Evolutionary conservation across 805 yeast genomes (phyloP).

Genomic region (Nakazawaea ernobii): DNA sequence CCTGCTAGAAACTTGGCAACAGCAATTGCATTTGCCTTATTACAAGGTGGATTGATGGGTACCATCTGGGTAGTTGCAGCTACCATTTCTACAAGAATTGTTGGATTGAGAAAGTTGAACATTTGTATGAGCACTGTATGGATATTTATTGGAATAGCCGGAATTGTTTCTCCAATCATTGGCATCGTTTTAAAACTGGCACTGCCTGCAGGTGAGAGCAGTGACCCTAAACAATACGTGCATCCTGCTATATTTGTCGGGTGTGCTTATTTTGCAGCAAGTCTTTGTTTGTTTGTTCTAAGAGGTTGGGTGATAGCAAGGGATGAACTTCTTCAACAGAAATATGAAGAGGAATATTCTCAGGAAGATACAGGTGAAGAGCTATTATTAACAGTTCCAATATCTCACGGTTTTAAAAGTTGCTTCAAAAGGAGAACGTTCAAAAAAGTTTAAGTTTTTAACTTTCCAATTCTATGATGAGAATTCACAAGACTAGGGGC

Average conservation of each 20-base stretch:
- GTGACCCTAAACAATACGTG: conserved; percentile 41
- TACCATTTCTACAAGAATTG: conserved; percentile 44
- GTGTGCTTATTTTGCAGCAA: conserved; percentile 41
- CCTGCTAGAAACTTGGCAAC: conserved; percentile 56
- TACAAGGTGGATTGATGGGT: conserved; percentile 58
- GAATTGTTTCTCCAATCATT: conserved; percentile 54
- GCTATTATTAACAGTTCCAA: conserved; percentile 10
- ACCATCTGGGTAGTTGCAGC: conserved; percentile 52
- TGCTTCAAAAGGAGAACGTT: conserved; percentile 2
- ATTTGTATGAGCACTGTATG: conserved; percentile 44
- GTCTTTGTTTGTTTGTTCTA: conserved; percentile 33
- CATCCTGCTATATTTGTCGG: conserved; percentile 59
- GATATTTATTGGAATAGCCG: conserved; percentile 43
- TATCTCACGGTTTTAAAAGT: neutral
- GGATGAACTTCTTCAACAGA: conserved; percentile 22
- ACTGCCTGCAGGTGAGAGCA: conserved; percentile 20
- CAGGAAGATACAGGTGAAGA: conserved; percentile 22
- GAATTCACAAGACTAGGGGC: too few relatives aligned
- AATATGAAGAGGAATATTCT: too few relatives aligned
- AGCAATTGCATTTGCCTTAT: conserved; percentile 42
- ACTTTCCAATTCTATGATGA: too few relatives aligned
- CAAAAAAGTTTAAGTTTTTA: conserved; percentile 13
- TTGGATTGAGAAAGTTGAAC: conserved; percentile 48
- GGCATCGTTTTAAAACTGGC: conserved; percentile 45
- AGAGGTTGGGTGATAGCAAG: conserved; percentile 55